Percentiles rank a stretch among this genome's conserved stretches.
Evolutionary conservation across 345 rosid genomes (phyloP).

Genomic region (Boechera retrofracta): DNA sequence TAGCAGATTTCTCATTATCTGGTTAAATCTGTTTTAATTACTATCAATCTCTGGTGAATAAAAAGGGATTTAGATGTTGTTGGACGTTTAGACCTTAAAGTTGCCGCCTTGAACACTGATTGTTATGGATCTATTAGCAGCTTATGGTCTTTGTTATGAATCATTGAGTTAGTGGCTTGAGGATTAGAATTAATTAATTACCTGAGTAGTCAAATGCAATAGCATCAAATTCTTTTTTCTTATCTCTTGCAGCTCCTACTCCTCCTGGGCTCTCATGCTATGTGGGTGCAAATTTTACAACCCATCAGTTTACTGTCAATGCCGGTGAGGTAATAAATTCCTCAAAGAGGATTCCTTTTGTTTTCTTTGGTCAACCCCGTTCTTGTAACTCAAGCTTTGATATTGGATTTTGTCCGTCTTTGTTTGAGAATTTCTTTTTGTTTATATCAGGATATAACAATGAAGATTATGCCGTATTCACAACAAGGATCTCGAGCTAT

Average conservation of each 20-base stretch:
- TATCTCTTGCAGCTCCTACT: slow-evolving; percentile 31
- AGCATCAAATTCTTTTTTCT: slow-evolving; percentile 16
- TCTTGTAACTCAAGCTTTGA: slow-evolving; percentile 5
- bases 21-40: slow-evolving; percentile 30
- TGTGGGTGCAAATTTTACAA: slow-evolving; percentile 89
- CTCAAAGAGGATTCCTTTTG: neutral
- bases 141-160: slow-evolving; percentile 26
- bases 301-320: slow-evolving; percentile 83
- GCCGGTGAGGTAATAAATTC: slow-evolving; percentile 85
- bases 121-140: too few relatives aligned
- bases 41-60: neutral
- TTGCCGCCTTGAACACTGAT: neutral
- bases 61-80: too few relatives aligned
- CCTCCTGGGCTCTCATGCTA: slow-evolving; percentile 55
- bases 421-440: slow-evolving; percentile 11
- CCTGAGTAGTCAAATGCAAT: slow-evolving; percentile 12
- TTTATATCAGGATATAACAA: slow-evolving; percentile 73
- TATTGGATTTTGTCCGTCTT: neutral
- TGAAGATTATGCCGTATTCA: slow-evolving; percentile 89
- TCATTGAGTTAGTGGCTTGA: slow-evolving; percentile 17
- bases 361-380: neutral
- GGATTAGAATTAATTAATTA: neutral
- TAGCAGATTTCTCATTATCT: slow-evolving; percentile 23
- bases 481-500: slow-evolving; percentile 91
- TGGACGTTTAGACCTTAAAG: neutral